Base-by-base conservation (phyloP, 805 yeast species). In the Scheffersomyces lignosus region DNA sequence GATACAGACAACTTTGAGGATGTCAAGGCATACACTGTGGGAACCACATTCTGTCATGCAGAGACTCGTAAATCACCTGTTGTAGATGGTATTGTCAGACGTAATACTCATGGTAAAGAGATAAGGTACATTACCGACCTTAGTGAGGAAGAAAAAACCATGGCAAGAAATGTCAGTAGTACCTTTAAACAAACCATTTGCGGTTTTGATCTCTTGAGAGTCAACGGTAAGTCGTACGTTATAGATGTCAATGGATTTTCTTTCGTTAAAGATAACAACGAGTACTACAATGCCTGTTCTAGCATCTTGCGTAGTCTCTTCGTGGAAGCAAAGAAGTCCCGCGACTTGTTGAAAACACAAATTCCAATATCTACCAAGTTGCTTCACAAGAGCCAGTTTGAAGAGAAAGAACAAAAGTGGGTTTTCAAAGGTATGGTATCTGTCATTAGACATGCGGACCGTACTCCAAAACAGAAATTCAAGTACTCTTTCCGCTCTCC, bases 211-310 rank as follows among this genome's bases (percentile, higher is more conserved):
- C 70, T 93, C 33, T 71, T 93, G 39, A 77, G 99, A 51, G 97
- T 90, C 3, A 76, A 84, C 44, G 96, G 96, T 10, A 72, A 79
- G 49, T 83, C 95, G 41, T 93, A 78, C 58, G 99, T 93, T 26
- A 93, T 93, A 60, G 99, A 93, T 62, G 99, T 93, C 26, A 93
- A 93, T 58, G 99, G 99, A 1, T 93, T 93, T 56, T 89, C 97
- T 0, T 93, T 93, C 64, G 99, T 93, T 23, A 93, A 93, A 58
- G 98, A 93, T 60, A 93, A 88, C 53, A 71, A 70, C 40, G 80
- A 75, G 1, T 93, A 93, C 64, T 93, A 93, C 60, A 96, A 89
- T 58, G 73, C 78, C 15, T 83, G 93, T 64, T 79, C 97, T 0
- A 66, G 73, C 31, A 90, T 91, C 24, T 64, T 93, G 47, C 73